Percentiles rank a stretch among this genome's conserved stretches.
Evolutionary conservation across 2,329 filamentous ascomycete genomes (phyloP).

Genomic region (Pseudogymnoascus sp.): DNA sequence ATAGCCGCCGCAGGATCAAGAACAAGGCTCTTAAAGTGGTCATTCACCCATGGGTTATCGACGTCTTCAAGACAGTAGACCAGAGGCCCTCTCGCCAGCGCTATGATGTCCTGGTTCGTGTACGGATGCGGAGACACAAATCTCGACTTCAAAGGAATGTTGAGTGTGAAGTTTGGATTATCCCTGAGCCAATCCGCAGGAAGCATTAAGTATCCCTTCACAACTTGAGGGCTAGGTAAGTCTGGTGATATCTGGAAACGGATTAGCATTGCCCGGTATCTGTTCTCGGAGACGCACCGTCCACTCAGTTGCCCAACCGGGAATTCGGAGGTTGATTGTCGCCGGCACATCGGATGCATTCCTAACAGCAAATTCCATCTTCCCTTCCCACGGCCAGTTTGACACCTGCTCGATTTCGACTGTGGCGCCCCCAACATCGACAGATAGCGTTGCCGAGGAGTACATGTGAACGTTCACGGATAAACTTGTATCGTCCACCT

Average conservation of each 20-base stretch:
- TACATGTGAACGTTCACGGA: constrained; percentile 53
- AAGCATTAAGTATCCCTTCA: constrained; percentile 46
- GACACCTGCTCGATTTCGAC: constrained; percentile 44
- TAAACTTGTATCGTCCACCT: background rate
- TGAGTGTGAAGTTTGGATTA: constrained; percentile 40
- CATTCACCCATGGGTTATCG: constrained; percentile 49
- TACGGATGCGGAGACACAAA: constrained; percentile 49
- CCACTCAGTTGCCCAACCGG: constrained; percentile 43
- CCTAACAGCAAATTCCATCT: constrained; percentile 41
- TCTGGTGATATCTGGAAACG: constrained; percentile 16
- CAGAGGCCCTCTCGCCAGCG: constrained; percentile 50
- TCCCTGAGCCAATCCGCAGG: constrained; percentile 35
- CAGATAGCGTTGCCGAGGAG: constrained; percentile 40
- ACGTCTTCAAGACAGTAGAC: constrained; percentile 56
- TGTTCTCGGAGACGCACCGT: constrained; percentile 22
- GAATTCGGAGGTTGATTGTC: constrained; percentile 47
- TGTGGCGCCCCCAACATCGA: constrained; percentile 32
- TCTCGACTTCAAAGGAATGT: constrained; percentile 42
- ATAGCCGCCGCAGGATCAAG: constrained; percentile 18
- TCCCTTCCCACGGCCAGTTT: constrained; percentile 53
- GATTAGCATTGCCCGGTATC: background rate
- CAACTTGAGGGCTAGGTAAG: constrained; percentile 24
- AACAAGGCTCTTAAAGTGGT: constrained; percentile 44
- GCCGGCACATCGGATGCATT: constrained; percentile 30
- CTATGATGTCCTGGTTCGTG: constrained; percentile 48